These are phyloP conservation scores for Penicillium taxi DNA, from an alignment of 495 filamentous ascomycete genomes.

Conservation along the genomic window DNA sequence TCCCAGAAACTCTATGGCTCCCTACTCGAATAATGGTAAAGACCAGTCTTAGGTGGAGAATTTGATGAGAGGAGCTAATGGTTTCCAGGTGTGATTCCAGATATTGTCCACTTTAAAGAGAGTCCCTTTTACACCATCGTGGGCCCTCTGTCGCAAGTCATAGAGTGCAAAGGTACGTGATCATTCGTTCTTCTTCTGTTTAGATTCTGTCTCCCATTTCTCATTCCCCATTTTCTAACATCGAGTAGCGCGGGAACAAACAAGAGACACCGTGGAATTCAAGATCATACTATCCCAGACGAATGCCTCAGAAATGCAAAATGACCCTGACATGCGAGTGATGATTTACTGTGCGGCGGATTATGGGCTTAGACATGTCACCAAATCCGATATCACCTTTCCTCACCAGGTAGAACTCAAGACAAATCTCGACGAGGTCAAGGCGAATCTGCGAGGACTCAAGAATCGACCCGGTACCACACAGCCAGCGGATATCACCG, in stretches of 20 bases:
- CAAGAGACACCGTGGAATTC: conserved; percentile 44
- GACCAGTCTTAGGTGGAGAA: too few relatives aligned
- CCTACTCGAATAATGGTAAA: conserved; percentile 30
- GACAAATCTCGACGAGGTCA: conserved; percentile 78
- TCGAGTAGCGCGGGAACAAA: conserved; percentile 41
- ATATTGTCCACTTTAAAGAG: conserved; percentile 52
- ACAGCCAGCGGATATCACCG: conserved; percentile 82
- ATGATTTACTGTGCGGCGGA: conserved; percentile 77
- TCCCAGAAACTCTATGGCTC: conserved; percentile 22
- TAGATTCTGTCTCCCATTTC: conserved; percentile 18
- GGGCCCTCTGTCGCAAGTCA: conserved; percentile 50
- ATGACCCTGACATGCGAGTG: conserved; percentile 49
- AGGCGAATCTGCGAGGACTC: conserved; percentile 80
- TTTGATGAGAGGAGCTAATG: too few relatives aligned
- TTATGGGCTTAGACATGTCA: conserved; percentile 46
- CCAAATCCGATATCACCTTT: conserved; percentile 68
- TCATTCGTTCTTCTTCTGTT: neutral
- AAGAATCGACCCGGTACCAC: conserved; percentile 96
- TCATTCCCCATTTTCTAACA: too few relatives aligned
- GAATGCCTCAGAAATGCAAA: conserved; percentile 40
- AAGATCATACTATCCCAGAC: conserved; percentile 46
- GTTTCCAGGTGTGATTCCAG: conserved; percentile 20
- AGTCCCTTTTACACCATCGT: conserved; percentile 70
- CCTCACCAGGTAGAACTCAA: conserved; percentile 88
- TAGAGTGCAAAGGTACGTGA: conserved; percentile 59